phyloP scores from a whole-genome alignment of 148 eudicot species.

The Chenopodium quinoa region DNA sequence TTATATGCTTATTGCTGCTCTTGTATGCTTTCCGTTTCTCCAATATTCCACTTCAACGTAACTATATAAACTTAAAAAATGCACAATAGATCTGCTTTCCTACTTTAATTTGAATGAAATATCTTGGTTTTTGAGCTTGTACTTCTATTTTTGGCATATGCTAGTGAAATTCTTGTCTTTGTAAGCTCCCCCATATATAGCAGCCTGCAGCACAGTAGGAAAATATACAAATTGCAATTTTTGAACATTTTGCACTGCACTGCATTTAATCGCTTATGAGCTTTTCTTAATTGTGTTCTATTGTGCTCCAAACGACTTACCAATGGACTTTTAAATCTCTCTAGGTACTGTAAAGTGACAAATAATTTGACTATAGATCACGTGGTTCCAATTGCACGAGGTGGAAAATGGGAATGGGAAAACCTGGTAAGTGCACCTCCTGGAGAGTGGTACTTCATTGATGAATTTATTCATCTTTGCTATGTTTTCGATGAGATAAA shows the following conservation, averaged over 20 bases:
- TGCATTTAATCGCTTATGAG: background rate
- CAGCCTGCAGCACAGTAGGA: background rate
- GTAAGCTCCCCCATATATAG: background rate
- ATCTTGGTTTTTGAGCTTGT: background rate
- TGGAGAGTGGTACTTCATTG: conserved; percentile 6
- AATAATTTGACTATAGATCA: conserved; percentile 81
- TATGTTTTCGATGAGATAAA: background rate
- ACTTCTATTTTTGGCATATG: background rate
- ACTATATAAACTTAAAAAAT: background rate
- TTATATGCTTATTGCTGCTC: background rate
- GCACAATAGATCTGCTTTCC: background rate
- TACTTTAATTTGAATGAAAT: background rate
- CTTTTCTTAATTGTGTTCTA: background rate
- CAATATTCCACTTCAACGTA: background rate
- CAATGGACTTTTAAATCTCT: conserved; percentile 1
- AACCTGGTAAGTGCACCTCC: conserved; percentile 62
- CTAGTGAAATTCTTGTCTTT: background rate
- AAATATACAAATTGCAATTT: background rate
- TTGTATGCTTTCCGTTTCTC: background rate
- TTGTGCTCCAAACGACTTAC: background rate
- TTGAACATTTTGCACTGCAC: background rate
- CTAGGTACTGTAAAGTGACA: conserved; percentile 71
- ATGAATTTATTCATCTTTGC: background rate
- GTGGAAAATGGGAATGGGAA: conserved; percentile 96
- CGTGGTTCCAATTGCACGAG: conserved; percentile 74